Conservation (phyloP, 768 basidiomycete genomes). For the Mycena metata region DNA sequence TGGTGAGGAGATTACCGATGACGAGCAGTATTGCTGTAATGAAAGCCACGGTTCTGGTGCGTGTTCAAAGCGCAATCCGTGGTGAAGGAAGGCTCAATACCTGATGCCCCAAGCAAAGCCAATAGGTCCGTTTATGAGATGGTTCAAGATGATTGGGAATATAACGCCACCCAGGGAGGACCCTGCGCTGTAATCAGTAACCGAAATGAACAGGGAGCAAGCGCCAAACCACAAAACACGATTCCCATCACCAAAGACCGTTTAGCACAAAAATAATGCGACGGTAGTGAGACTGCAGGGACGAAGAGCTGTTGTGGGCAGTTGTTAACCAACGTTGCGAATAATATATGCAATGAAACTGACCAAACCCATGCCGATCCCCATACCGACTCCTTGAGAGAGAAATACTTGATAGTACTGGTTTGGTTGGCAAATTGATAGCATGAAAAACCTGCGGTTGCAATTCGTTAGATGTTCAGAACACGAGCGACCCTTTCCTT, state of each 20-base stretch:
- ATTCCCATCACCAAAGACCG: conserved; percentile 55
- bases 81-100: conserved; percentile 2
- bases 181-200: conserved; percentile 43
- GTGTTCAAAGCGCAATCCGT: neutral
- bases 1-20: conserved; percentile 36
- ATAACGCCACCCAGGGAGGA: conserved; percentile 54
- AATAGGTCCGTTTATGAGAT: conserved; percentile 40
- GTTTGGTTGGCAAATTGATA: conserved; percentile 43
- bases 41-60: conserved; percentile 32
- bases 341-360: neutral
- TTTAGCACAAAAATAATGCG: conserved; percentile 53
- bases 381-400: conserved; percentile 50
- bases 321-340: neutral
- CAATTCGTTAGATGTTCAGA: neutral
- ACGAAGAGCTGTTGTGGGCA: conserved; percentile 48
- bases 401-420: conserved; percentile 46
- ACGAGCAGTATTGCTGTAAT: conserved; percentile 29
- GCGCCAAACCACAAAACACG: conserved; percentile 51
- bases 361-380: conserved; percentile 47
- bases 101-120: conserved; percentile 37
- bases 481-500: neutral
- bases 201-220: neutral
- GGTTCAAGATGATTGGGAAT: conserved; percentile 53
- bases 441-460: conserved; percentile 39
- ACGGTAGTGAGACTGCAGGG: conserved; percentile 53